Conservation (phyloP, 2,329 filamentous ascomycete genomes). For the Pestalotiopsis fici region DNA sequence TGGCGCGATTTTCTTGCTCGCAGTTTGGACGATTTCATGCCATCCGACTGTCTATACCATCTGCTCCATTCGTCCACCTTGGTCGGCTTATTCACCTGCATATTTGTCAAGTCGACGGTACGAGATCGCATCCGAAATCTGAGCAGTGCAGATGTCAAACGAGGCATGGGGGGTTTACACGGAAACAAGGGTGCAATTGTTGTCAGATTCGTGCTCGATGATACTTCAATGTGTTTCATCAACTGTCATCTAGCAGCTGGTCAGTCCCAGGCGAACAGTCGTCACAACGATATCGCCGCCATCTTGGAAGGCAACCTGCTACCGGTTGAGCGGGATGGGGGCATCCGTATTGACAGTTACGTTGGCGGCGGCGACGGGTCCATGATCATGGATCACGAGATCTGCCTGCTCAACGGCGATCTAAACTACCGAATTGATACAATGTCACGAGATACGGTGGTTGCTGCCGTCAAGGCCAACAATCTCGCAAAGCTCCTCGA, state of each 20-base stretch:
- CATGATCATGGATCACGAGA: conserved; percentile 94
- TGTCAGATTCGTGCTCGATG: conserved; percentile 89
- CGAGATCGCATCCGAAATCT: conserved; percentile 77
- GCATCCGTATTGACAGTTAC: conserved; percentile 73
- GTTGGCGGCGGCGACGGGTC: conserved; percentile 91
- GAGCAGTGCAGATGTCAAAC: conserved; percentile 82
- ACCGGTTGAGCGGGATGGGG: conserved; percentile 69
- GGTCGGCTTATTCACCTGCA: conserved; percentile 92
- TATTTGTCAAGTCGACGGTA: conserved; percentile 85
- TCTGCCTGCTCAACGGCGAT: conserved; percentile 95
- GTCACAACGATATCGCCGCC: conserved; percentile 88
- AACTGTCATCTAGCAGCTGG: conserved; percentile 97
- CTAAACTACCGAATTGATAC: conserved; percentile 98
- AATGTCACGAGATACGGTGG: conserved; percentile 91
- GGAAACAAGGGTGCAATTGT: conserved; percentile 96
- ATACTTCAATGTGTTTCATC: conserved; percentile 92
- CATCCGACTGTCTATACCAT: conserved; percentile 74
- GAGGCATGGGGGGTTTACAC: conserved; percentile 92
- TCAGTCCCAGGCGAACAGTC: conserved; percentile 84
- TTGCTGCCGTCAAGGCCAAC: conserved; percentile 77
- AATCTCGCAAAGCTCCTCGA: conserved; percentile 88
- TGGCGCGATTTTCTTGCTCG: conserved; percentile 91
- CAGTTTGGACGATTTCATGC: conserved; percentile 81
- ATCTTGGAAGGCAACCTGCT: conserved; percentile 82
- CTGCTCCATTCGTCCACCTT: conserved; percentile 86